phyloP scores from a whole-genome alignment of 306 rosid species.

The Ziziphus jujuba region DNA sequence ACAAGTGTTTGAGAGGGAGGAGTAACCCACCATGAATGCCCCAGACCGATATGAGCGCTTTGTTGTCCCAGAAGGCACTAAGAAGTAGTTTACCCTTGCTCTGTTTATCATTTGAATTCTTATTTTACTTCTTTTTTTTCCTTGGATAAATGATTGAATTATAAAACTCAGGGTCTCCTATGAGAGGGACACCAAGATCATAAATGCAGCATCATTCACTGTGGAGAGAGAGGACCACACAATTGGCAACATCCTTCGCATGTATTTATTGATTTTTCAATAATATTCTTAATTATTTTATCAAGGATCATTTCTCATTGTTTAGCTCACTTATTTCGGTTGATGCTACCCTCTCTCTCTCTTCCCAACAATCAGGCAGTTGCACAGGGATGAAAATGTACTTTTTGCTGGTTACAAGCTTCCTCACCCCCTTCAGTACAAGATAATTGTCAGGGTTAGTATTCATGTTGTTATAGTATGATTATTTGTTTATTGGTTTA shows the following conservation, averaged over 20 bases:
- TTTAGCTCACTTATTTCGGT: not conserved
- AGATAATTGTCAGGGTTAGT: slow-evolving; percentile 80
- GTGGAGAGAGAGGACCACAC: slow-evolving; percentile 95
- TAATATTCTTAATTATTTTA: not conserved
- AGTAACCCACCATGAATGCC: slow-evolving; percentile 65
- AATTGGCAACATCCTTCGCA: slow-evolving; percentile 83
- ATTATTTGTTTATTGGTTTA: not conserved
- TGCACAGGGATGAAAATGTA: slow-evolving; percentile 81
- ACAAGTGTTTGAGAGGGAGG: not conserved
- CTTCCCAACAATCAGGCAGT: slow-evolving; percentile 50
- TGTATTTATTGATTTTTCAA: slow-evolving; percentile 34
- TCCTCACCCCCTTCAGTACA: slow-evolving; percentile 95
- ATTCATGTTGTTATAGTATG: not conserved
- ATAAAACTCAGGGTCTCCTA: slow-evolving; percentile 68
- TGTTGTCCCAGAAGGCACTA: slow-evolving; percentile 94
- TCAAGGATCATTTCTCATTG: not conserved
- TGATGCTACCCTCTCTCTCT: not conserved
- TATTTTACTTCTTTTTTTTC: not conserved
- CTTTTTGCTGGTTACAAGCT: slow-evolving; percentile 91
- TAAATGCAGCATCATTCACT: slow-evolving; percentile 81
- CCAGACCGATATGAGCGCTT: slow-evolving; percentile 95
- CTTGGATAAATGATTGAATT: not conserved
- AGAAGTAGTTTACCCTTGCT: slow-evolving; percentile 46
- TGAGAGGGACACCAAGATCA: slow-evolving; percentile 92
- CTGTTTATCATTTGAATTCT: not conserved